Conservation (phyloP, 805 yeast species). For the Candida ponderosae region DNA sequence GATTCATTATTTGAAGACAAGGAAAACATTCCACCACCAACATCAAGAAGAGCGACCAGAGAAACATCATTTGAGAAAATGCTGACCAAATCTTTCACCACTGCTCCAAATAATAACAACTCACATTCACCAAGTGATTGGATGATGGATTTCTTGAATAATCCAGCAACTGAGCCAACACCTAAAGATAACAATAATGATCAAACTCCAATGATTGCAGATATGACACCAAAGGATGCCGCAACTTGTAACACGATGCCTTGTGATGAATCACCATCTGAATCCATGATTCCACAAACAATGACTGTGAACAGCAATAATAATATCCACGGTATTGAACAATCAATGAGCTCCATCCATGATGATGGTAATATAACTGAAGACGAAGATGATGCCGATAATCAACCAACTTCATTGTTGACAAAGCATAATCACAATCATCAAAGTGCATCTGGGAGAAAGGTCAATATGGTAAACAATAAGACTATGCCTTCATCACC, state of each 20-base stretch:
- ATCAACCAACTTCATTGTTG: no score
- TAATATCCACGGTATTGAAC: background rate
- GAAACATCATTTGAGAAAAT: constrained; percentile 32
- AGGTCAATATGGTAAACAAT: background rate
- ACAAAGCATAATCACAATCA: background rate
- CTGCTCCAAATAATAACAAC: constrained; percentile 10
- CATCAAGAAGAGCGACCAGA: constrained; percentile 3
- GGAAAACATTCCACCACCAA: constrained; percentile 35
- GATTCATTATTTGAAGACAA: constrained; percentile 17
- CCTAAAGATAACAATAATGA: constrained; percentile 8
- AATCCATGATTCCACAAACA: background rate
- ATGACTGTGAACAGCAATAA: background rate
- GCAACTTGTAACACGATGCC: constrained; percentile 23
- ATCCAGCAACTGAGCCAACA: constrained; percentile 12
- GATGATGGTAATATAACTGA: no score
- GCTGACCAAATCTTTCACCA: constrained; percentile 30
- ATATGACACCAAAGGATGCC: constrained; percentile 25
- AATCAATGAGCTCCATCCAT: no score
- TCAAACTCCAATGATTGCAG: constrained; percentile 8
- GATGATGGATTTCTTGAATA: constrained; percentile 13
- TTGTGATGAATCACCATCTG: constrained; percentile 18
- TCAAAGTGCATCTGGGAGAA: no score
- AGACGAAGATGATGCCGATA: no score
- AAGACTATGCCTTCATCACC: constrained; percentile 2
- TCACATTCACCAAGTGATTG: constrained; percentile 17